Percentiles rank a stretch among this genome's conserved stretches.
Evolutionary conservation across 2,329 filamentous ascomycete genomes (phyloP).

Genomic region (Paraconiothyrium brasiliense): DNA sequence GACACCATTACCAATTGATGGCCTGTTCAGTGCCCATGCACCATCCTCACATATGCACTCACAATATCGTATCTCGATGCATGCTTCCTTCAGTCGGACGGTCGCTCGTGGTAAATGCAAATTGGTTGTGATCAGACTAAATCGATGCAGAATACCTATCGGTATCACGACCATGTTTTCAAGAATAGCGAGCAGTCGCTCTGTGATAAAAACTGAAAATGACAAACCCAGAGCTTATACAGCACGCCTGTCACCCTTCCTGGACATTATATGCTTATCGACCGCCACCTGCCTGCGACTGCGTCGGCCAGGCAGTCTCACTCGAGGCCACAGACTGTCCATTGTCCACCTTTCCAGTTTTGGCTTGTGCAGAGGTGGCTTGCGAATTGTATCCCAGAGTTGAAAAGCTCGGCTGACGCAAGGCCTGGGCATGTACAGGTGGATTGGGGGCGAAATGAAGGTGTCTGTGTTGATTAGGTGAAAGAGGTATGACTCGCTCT

Average conservation of each 20-base stretch:
- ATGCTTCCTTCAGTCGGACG: too few species aligned
- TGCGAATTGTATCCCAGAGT: neutral
- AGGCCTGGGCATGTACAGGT: neutral
- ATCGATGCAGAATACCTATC: too few species aligned
- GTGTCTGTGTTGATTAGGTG: neutral
- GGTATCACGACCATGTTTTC: neutral
- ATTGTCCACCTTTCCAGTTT: neutral
- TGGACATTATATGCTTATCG: neutral
- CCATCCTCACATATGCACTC: neutral
- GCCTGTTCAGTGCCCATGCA: neutral
- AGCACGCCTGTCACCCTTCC: neutral
- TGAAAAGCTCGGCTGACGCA: neutral
- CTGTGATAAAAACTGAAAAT: neutral
- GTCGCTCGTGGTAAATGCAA: too few species aligned
- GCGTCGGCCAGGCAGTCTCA: constrained; percentile 4
- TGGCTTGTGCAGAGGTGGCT: neutral
- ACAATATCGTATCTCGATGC: too few species aligned
- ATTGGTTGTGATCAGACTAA: too few species aligned
- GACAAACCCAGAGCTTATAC: neutral
- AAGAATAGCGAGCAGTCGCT: neutral
- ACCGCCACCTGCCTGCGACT: neutral
- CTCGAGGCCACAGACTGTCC: constrained; percentile 1
- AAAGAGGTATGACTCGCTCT: neutral
- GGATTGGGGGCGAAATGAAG: constrained; percentile 2
- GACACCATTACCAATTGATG: neutral